These are phyloP conservation scores for Dothidotthia symphoricarpi DNA, from an alignment of 2,329 filamentous ascomycete genomes.

Conservation along the genomic window DNA sequence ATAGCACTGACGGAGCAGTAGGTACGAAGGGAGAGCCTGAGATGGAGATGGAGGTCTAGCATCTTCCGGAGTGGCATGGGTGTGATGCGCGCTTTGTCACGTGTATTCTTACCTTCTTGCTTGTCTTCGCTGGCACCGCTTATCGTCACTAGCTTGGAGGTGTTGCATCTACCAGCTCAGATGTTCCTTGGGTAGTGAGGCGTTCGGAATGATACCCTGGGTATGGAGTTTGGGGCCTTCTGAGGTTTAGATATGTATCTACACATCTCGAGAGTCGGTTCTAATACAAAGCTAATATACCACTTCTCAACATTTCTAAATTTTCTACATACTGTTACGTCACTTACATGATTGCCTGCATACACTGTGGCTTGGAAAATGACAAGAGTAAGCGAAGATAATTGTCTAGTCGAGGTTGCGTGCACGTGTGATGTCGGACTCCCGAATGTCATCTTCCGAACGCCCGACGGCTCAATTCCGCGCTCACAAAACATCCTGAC, in stretches of 20 bases:
- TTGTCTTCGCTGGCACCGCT: too few relatives aligned
- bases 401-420: too few relatives aligned
- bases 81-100: too few relatives aligned
- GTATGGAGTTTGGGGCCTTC: background rate
- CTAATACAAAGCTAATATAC: too few relatives aligned
- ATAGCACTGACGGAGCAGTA: constrained; percentile 12
- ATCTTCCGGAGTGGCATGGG: too few relatives aligned
- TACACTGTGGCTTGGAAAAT: too few relatives aligned
- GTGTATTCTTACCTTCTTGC: too few relatives aligned
- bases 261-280: background rate
- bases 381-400: too few relatives aligned
- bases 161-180: background rate
- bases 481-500: constrained; percentile 15
- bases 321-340: background rate
- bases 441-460: background rate
- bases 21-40: background rate
- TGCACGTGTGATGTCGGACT: constrained; percentile 7
- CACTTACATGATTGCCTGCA: background rate
- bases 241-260: too few relatives aligned
- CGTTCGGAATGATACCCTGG: constrained; percentile 1
- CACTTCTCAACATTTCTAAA: too few relatives aligned
- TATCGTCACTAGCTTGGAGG: background rate
- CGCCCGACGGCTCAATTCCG: constrained; percentile 22
- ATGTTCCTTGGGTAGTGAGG: background rate
- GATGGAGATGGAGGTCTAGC: too few relatives aligned